These are phyloP conservation scores for Suillus plorans DNA, from an alignment of 768 basidiomycete genomes.

Conservation along the genomic window DNA sequence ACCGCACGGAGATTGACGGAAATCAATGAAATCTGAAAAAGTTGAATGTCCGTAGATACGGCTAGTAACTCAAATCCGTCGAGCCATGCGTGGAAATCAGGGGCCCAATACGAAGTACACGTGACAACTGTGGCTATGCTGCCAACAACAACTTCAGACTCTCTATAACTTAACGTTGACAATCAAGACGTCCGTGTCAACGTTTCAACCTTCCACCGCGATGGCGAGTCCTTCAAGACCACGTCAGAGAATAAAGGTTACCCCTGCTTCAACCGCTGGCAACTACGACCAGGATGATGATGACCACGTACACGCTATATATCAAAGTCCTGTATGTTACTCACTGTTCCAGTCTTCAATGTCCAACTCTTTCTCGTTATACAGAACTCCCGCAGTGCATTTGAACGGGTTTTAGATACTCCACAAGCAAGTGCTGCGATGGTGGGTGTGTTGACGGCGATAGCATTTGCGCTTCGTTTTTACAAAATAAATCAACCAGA, in stretches of 20 bases:
- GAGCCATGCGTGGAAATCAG: no score
- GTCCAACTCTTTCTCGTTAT: constrained; percentile 19
- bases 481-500: constrained; percentile 95
- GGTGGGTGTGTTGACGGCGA: constrained; percentile 62
- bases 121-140: not conserved
- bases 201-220: constrained; percentile 6
- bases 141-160: not conserved
- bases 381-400: constrained; percentile 56
- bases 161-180: not conserved
- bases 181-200: not conserved
- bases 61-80: no score
- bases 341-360: constrained; percentile 13
- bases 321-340: constrained; percentile 46
- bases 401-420: constrained; percentile 65
- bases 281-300: constrained; percentile 44
- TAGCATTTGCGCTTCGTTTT: constrained; percentile 84
- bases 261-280: constrained; percentile 18
- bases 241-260: constrained; percentile 26
- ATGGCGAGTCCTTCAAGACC: constrained; percentile 34
- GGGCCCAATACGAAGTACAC: no score
- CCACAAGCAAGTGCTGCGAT: constrained; percentile 59
- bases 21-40: no score
- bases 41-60: no score
- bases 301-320: constrained; percentile 50
- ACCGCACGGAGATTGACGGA: no score